These are phyloP conservation scores for Camillea tinctor DNA, from an alignment of 2,329 filamentous ascomycete species.

Conservation along the genomic window DNA sequence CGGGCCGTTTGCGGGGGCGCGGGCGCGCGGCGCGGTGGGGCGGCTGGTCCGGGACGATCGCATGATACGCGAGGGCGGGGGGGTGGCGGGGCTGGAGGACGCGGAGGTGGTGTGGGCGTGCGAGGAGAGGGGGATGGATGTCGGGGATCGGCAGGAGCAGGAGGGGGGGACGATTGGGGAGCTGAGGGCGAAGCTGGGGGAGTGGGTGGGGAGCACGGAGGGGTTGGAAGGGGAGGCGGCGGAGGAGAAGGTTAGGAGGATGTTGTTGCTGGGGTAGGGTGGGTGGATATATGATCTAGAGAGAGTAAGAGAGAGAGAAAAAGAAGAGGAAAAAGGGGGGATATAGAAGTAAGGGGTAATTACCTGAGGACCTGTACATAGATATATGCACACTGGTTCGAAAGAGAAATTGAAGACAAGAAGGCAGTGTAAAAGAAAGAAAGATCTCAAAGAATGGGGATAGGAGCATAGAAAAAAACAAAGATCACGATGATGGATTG, in stretches of 20 bases:
- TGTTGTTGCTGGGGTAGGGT: conserved; percentile 15
- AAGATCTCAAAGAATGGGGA: too few relatives aligned
- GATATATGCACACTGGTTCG: too few relatives aligned
- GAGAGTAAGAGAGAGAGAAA: too few relatives aligned
- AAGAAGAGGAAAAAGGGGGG: too few relatives aligned
- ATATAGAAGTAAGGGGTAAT: too few relatives aligned
- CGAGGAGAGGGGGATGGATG: conserved; percentile 64
- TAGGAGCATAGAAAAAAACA: too few relatives aligned
- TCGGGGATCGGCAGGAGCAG: conserved; percentile 46
- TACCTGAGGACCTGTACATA: too few relatives aligned
- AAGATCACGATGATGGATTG: too few relatives aligned
- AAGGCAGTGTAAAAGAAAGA: too few relatives aligned
- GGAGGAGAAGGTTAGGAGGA: conserved; percentile 31
- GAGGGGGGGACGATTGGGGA: conserved; percentile 43
- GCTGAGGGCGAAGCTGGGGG: conserved; percentile 45
- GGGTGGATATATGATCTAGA: conserved; percentile 4
- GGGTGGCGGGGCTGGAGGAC: conserved; percentile 53
- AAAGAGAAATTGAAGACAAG: too few relatives aligned
- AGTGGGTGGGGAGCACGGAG: conserved; percentile 48
- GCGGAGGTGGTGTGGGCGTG: conserved; percentile 71
- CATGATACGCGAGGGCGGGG: conserved; percentile 64
- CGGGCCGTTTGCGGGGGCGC: conserved; percentile 54
- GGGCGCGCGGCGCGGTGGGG: conserved; percentile 51
- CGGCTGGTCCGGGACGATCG: conserved; percentile 71
- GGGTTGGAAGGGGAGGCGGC: conserved; percentile 36